phyloP scores from a whole-genome alignment of 139 green algal species.

The Tetradesmus lagerheimii region DNA sequence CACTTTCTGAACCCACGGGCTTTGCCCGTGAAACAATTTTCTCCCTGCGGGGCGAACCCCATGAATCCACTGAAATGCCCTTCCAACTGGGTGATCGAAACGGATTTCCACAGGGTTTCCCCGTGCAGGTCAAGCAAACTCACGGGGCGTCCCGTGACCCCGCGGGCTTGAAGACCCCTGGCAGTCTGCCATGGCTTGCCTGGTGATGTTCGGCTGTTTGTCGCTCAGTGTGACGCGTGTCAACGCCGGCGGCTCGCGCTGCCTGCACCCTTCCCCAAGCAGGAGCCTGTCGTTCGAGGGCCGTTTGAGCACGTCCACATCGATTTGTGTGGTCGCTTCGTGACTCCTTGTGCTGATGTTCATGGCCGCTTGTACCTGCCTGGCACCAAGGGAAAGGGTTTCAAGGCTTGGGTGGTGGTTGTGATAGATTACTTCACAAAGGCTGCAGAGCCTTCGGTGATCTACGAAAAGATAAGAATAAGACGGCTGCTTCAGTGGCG shows the following conservation, averaged over 20 bases:
- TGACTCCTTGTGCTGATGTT: neutral
- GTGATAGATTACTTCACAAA: neutral
- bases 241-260: neutral
- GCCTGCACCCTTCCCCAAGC: neutral
- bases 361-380: neutral
- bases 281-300: neutral
- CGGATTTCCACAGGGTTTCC: no score
- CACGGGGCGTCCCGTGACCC: no score
- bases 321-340: neutral
- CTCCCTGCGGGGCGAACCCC: no score
- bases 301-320: constrained; percentile 29
- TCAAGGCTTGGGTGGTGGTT: neutral
- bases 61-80: no score
- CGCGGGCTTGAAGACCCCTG: no score
- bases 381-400: no score
- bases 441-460: neutral
- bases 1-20: no score
- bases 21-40: no score
- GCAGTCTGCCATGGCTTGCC: neutral
- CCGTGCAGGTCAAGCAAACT: no score
- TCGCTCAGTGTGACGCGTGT: neutral
- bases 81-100: no score
- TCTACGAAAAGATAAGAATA: neutral
- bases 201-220: neutral
- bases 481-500: neutral